Conservation (phyloP, 768 basidiomycete genomes). For the Pulveroboletus sp. region DNA sequence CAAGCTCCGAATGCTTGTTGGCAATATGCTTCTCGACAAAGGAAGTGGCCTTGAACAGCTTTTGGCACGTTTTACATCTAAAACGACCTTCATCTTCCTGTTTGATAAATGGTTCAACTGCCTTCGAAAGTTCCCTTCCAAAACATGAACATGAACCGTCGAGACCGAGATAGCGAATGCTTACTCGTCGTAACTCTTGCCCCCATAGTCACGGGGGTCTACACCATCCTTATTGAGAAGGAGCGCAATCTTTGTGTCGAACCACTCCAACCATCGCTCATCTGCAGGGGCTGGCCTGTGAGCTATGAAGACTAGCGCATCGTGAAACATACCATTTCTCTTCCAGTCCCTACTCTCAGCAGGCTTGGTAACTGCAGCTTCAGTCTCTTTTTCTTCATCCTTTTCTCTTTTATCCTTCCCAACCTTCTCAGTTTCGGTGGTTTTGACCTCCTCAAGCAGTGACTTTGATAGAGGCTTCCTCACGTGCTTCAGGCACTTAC, state of each 20-base stretch:
- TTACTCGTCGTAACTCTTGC: conserved; percentile 86
- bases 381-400: conserved; percentile 41
- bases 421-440: conserved; percentile 43
- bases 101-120: conserved; percentile 77
- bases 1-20: conserved; percentile 87
- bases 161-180: conserved; percentile 29
- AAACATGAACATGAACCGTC: conserved; percentile 11
- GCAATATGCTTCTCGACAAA: conserved; percentile 98
- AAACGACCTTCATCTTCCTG: conserved; percentile 97
- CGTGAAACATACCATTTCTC: conserved; percentile 53
- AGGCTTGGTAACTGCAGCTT: conserved; percentile 28
- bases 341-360: conserved; percentile 50
- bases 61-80: conserved; percentile 93
- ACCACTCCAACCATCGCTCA: conserved; percentile 83
- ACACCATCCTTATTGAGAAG: conserved; percentile 74
- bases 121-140: conserved; percentile 72
- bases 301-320: conserved; percentile 6
- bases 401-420: conserved; percentile 47
- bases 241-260: conserved; percentile 82
- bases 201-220: conserved; percentile 85
- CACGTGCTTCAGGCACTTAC: conserved; percentile 90
- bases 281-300: conserved; percentile 42
- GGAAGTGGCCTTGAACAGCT: conserved; percentile 94
- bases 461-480: conserved; percentile 69
- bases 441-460: conserved; percentile 56